Evolutionary conservation across 345 rosid genomes (phyloP), one percentile per base, ranked within the genome.

Genomic region (Lumnitzera racemosa): DNA sequence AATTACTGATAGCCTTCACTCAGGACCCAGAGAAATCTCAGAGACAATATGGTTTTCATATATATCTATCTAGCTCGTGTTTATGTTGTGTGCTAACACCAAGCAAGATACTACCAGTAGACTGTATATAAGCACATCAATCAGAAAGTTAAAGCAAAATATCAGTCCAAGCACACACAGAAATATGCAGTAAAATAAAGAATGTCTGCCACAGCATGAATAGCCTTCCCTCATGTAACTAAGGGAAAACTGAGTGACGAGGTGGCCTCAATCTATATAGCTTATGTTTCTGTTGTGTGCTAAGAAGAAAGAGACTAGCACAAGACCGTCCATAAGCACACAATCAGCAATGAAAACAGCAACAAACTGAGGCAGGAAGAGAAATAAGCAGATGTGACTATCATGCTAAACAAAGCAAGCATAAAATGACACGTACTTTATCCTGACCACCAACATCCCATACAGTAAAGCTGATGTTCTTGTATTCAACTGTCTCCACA

Each of bases 361-460:
- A 27, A 36, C 43, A 64, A 14, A 46, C 36, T 12, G 2, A 62
- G 13, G 14, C 56, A 51, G 17, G 29, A 53, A 10, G 10, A 52
- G 11, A 24, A 52, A 16, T 52, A 52, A 8, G 24, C 17, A 51
- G 12, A 51, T 51, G 23, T 2, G 9, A n/a, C 9, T 15, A 15
- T 5, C 55, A 51, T 15, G n/a, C 24, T n/a, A 48, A 48, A 23
- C 16, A 59, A 49, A 25, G 10, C 14, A 47, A 16, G 13, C 48
- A 17, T 13, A 15, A 10, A 46, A 46, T 46, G 61, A 2, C 31
- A 16, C 54, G 50, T 70, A 84, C 86, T 86, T 85, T 85, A 74
- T 85, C 90, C 62, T 85, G 90, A 78, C 87, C 90, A 16, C 87
- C 90, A 15, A 84, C 87, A 80, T 84, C 90, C 90, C 90, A 84